Percentiles rank a stretch among this genome's conserved stretches.
phyloP scores from a whole-genome alignment of 495 filamentous ascomycete genomes.

The Penicillium goetzii region DNA sequence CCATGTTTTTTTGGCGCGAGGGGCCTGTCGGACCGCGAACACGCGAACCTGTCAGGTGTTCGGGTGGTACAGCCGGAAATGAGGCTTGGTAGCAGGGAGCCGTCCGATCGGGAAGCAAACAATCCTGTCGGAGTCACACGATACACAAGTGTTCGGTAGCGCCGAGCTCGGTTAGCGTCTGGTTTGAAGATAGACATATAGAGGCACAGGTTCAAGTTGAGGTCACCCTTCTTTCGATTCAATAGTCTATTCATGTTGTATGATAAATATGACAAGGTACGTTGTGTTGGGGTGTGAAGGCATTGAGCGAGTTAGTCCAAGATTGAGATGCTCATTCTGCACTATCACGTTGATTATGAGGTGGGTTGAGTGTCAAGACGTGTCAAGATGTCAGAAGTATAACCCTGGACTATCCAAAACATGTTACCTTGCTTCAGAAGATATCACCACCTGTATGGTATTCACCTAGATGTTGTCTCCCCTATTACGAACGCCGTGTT shows the following conservation, averaged over 20 bases:
- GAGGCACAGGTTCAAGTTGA: neutral
- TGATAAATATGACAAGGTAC: neutral
- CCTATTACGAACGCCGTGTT: neutral
- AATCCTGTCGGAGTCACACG: neutral
- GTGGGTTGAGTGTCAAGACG: neutral
- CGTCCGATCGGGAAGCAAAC: constrained; percentile 5
- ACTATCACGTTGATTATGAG: neutral
- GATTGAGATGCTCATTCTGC: neutral
- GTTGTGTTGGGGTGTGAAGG: neutral
- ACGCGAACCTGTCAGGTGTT: constrained; percentile 4
- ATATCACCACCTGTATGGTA: neutral
- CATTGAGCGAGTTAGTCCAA: neutral
- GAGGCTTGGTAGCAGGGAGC: neutral
- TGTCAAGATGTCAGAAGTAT: no score
- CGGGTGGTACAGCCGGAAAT: constrained; percentile 10
- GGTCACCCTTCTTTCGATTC: neutral
- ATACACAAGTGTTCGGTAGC: neutral
- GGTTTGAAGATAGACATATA: neutral
- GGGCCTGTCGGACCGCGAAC: constrained; percentile 3
- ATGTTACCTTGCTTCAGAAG: neutral
- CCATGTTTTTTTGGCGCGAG: constrained; percentile 6
- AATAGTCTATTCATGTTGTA: neutral
- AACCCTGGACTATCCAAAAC: no score
- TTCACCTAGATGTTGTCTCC: neutral
- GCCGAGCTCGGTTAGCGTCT: neutral